Evolutionary conservation across 768 basidiomycete genomes (phyloP), one percentile per base, ranked within the genome.

Genomic region (Multifurca ochricompacta): DNA sequence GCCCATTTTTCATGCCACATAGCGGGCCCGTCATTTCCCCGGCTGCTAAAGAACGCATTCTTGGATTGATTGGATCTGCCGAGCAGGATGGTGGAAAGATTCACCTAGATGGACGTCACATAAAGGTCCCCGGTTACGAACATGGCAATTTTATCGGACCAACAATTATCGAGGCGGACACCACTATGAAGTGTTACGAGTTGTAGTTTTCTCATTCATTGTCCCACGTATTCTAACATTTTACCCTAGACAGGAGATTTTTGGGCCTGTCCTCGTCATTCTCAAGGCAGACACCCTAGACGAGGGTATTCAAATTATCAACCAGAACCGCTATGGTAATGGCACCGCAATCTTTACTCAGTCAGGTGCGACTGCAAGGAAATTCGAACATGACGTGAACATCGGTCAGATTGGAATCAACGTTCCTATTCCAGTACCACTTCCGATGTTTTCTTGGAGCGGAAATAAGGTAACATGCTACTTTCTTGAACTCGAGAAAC

Each of bases 291-390:
- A 92, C 31, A 90, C 84, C 0, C 73, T 98, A 39, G 93, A 97
- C 58, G 91, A 95, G 55, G 94, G 92, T 11, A 77, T 97, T 55
- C 79, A 81, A 39, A 82, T 95, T 57, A 84, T 98, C 70, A 98
- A 98, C 71, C 70, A 74, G 57, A 97, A 96, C 71, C 76, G 70
- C 60, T 98, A 96, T 67, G 88, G 95, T 7, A 98, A 98, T 63
- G 95, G 95, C 28, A 82, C 93, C 28, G 89, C 92, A 19, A 91
- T 96, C 66, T 98, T 97, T 68, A 99, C 95, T 19, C 91, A 96
- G 71, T 90, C 87, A 13, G 96, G 95, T 14, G 90, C 95, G 31
- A 91, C 92, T 6, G 95, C 93, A 16, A 82, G 95, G 52, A 90
- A 87, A 69, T 99, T 96, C 59, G 95, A 98, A 71, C 74, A 74